These are phyloP conservation scores for Davidsoniella neocaledoniae DNA, from an alignment of 2,329 filamentous ascomycete species.

Conservation along the genomic window DNA sequence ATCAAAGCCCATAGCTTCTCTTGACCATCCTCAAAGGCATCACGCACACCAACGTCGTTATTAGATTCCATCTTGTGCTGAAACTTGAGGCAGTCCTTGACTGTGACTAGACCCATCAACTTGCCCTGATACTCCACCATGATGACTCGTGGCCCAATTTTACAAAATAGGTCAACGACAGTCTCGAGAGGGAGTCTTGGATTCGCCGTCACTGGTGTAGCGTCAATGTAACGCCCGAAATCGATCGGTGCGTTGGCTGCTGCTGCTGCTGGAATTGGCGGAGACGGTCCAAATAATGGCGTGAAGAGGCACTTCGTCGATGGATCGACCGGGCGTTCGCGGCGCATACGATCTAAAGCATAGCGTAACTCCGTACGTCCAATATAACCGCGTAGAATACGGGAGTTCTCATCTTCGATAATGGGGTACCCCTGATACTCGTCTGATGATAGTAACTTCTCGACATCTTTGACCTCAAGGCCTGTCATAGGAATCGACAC, in stretches of 20 bases:
- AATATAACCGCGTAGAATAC: constrained; percentile 74
- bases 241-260: constrained; percentile 48
- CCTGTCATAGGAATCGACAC: constrained; percentile 59
- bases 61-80: constrained; percentile 94
- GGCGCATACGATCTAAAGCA: constrained; percentile 65
- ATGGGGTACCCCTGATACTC: constrained; percentile 89
- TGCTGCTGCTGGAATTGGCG: constrained; percentile 1
- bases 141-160: constrained; percentile 87
- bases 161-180: constrained; percentile 96
- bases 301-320: constrained; percentile 61
- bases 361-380: constrained; percentile 84
- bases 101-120: constrained; percentile 72
- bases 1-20: constrained; percentile 49
- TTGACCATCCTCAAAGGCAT: constrained; percentile 35
- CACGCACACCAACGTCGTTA: constrained; percentile 45
- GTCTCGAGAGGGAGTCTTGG: constrained; percentile 85
- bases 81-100: constrained; percentile 94
- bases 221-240: constrained; percentile 75
- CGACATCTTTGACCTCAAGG: constrained; percentile 58
- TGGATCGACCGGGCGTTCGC: constrained; percentile 48
- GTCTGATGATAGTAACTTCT: constrained; percentile 58
- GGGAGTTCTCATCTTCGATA: constrained; percentile 54
- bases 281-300: constrained; percentile 22
- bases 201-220: constrained; percentile 78
- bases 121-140: constrained; percentile 79